Base-by-base conservation (phyloP, 441 rosid genomes). In the Cnidoscolus chayamansa region DNA sequence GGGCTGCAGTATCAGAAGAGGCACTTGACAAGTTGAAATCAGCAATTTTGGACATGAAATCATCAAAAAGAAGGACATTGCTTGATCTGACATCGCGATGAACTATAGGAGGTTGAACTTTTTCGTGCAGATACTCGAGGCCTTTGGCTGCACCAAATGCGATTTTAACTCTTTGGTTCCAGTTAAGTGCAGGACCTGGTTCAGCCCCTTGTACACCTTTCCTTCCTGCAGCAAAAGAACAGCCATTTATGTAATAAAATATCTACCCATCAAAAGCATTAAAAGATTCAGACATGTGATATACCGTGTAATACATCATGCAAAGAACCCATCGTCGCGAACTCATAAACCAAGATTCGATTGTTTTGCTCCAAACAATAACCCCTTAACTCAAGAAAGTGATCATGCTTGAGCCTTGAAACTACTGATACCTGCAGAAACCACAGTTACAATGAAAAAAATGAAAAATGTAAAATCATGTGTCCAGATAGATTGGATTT, bases 71-170 rank as follows among this genome's bases (percentile, higher is more conserved):
- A 19, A 94, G 81, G 55, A 94, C 91, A 45, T 94, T 94, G 96
- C 98, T 92, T 1, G 98, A 92, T 84, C 97, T 88, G 37, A 94
- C 86, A 72, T 94, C 98, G 0, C 96, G 87, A 35, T 94, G 98
- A 64, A 94, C 96, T 20, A 94, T 81, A 3, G 97, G 75, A 51
- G 97, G 98, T 73, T 94, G 97, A 48, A 86, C 87, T 75, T 88
- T 94, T 83, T 94, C 98, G 30, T 94, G 98, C 68, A 94, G 85
- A 74, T 84, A 94, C 77, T 94, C 97, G 0, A 94, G 89, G 15
- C 98, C 98, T 76, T 82, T 89, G 0, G 97, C 97, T 32, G 97
- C 98, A 45, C 97, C 97, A 63, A 47, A 87, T 1, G 98, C 98
- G n/a, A 92, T 82, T 67, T 89, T 92, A 30, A 86, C 98, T 79